A percentile compares a stretch with the other conserved stretches of the same genome.
These are phyloP conservation scores for Drechslerella coelobrocha DNA, from an alignment of 2,329 filamentous ascomycete genomes.

Conservation along the genomic window DNA sequence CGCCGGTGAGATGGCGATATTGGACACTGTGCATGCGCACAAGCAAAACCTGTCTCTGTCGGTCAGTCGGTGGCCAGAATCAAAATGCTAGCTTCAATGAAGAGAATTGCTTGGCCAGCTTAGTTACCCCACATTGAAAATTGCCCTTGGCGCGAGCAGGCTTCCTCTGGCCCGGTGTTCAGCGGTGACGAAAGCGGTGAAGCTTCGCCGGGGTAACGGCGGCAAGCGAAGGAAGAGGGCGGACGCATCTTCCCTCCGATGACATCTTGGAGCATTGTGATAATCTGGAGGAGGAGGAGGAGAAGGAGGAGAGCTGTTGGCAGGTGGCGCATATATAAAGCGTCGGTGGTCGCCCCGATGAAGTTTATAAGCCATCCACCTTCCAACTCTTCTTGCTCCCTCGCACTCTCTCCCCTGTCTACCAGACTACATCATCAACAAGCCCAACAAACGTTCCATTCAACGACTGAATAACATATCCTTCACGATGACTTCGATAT, in stretches of 20 bases:
- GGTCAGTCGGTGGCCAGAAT: not conserved
- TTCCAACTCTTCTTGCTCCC: not conserved
- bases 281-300: not conserved
- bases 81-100: not conserved
- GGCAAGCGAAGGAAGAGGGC: conserved; percentile 44
- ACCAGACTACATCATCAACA: not conserved
- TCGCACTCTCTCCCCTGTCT: not conserved
- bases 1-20: conserved; percentile 3
- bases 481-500: conserved; percentile 36
- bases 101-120: not conserved
- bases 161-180: conserved; percentile 46
- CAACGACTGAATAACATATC: conserved; percentile 4
- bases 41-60: not conserved
- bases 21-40: not conserved
- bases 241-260: not conserved
- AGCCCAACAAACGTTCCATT: conserved; percentile 3
- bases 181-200: conserved; percentile 37
- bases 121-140: conserved; percentile 29
- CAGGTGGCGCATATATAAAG: not conserved
- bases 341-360: not conserved
- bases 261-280: not conserved
- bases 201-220: conserved; percentile 46
- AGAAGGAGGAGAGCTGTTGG: not conserved
- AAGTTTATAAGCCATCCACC: not conserved
- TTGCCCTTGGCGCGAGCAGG: conserved; percentile 47